A percentile compares a stretch with the other conserved stretches of the same genome.
These are phyloP conservation scores for Suillus ampliporus DNA, from an alignment of 768 basidiomycete genomes.

Conservation along the genomic window DNA sequence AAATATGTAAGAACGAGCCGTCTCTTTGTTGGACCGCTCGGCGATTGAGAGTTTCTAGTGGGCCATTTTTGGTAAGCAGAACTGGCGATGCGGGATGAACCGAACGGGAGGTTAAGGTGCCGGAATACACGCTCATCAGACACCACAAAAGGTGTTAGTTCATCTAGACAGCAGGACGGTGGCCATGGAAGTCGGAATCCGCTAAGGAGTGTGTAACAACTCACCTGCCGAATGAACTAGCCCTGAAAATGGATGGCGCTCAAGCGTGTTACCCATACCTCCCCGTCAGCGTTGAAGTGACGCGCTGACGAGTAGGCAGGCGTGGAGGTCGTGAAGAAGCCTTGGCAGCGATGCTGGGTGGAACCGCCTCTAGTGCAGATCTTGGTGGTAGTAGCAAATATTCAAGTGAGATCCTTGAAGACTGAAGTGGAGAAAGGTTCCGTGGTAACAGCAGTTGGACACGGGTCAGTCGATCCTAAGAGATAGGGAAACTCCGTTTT, in stretches of 20 bases:
- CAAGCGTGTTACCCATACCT: constrained; percentile 87
- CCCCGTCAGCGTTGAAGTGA: constrained; percentile 76
- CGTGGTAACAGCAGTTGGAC: constrained; percentile 87
- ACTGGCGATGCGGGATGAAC: constrained; percentile 77
- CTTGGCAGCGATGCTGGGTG: constrained; percentile 75
- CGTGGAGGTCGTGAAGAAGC: constrained; percentile 83
- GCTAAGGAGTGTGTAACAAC: constrained; percentile 90
- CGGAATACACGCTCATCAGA: constrained; percentile 84
- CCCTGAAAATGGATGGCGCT: constrained; percentile 92
- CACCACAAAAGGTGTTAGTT: constrained; percentile 88
- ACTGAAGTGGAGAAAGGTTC: constrained; percentile 91
- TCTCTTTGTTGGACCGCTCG: constrained; percentile 54
- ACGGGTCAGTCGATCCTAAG: constrained; percentile 87
- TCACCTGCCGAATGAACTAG: constrained; percentile 91
- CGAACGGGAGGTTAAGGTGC: constrained; percentile 79
- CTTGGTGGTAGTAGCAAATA: constrained; percentile 91
- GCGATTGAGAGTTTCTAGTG: constrained; percentile 74
- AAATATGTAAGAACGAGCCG: constrained; percentile 64
- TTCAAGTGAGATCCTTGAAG: constrained; percentile 86
- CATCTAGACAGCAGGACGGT: constrained; percentile 89
- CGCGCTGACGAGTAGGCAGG: constrained; percentile 77
- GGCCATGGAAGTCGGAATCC: constrained; percentile 87
- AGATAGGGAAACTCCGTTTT: constrained; percentile 77
- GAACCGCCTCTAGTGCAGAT: constrained; percentile 85
- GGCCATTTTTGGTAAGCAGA: constrained; percentile 78